These are phyloP conservation scores for Ambrosia hybrid DNA, from an alignment of 140 eudicot species.

Conservation along the genomic window DNA sequence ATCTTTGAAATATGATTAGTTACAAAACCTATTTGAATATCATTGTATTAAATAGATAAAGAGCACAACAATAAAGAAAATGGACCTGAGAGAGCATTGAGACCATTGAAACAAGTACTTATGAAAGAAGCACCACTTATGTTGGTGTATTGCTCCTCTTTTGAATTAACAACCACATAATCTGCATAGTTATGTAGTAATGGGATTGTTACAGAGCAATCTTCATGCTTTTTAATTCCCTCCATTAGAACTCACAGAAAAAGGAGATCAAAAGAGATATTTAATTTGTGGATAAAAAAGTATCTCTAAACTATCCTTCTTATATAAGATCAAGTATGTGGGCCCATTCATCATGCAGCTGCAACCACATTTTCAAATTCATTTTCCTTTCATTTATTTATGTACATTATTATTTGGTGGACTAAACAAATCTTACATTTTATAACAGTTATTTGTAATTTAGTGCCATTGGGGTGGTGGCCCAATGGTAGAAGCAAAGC, in stretches of 20 bases:
- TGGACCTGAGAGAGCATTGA: slow-evolving; percentile 81
- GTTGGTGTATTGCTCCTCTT: slow-evolving; percentile 11
- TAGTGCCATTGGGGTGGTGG: too few species aligned
- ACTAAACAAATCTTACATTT: not conserved
- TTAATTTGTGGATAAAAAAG: not conserved
- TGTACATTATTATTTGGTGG: not conserved
- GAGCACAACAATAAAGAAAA: not conserved
- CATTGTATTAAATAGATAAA: too few species aligned
- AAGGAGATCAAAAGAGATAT: not conserved
- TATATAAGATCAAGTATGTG: not conserved
- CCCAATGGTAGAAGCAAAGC: too few species aligned
- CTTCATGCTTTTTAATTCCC: slow-evolving; percentile 16
- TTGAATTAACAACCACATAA: slow-evolving; percentile 2
- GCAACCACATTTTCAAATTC: not conserved
- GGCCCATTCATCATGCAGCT: not conserved
- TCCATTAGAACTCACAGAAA: slow-evolving; percentile 16
- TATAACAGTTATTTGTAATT: not conserved
- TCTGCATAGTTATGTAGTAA: slow-evolving; percentile 25
- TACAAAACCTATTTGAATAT: too few species aligned
- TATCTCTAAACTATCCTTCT: not conserved
- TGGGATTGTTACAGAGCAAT: slow-evolving; percentile 25
- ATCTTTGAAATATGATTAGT: too few species aligned
- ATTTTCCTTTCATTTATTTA: not conserved
- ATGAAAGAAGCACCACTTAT: slow-evolving; percentile 45
- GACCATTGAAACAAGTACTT: slow-evolving; percentile 75